Conservation (phyloP, 768 basidiomycete species). For the Lanmaoa rubissima region DNA sequence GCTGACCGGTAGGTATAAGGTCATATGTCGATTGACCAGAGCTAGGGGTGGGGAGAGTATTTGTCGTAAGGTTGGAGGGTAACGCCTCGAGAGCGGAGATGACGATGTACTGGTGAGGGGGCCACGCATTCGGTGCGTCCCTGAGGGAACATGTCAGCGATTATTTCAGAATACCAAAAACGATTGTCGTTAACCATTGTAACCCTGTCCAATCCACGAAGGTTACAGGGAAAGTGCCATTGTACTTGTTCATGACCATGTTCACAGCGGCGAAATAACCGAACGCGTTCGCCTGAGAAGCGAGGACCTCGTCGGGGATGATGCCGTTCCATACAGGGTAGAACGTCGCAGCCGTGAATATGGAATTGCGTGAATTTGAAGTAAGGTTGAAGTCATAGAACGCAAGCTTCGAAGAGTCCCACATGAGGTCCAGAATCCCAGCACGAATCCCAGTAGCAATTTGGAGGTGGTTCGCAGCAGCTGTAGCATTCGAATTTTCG, state of each 20-base stretch:
- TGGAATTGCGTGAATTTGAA: constrained; percentile 55
- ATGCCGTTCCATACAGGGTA: constrained; percentile 90
- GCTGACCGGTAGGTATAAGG: constrained; percentile 75
- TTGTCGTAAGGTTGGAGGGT: constrained; percentile 66
- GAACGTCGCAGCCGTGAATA: constrained; percentile 76
- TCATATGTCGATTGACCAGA: constrained; percentile 57
- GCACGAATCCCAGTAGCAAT: constrained; percentile 57
- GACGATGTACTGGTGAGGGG: constrained; percentile 79
- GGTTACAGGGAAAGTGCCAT: constrained; percentile 81
- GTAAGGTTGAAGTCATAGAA: constrained; percentile 91
- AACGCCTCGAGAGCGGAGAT: constrained; percentile 75
- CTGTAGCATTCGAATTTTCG: constrained; percentile 40
- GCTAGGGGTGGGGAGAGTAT: constrained; percentile 50
- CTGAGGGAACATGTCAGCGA: constrained; percentile 31
- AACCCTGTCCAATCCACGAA: constrained; percentile 69
- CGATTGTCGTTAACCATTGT: constrained; percentile 62
- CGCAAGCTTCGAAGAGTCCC: constrained; percentile 78
- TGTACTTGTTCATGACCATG: constrained; percentile 79
- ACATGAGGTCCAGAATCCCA: constrained; percentile 82
- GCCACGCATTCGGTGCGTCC: constrained; percentile 91
- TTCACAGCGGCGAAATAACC: constrained; percentile 73
- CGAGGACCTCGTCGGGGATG: constrained; percentile 66
- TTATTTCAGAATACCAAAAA: background rate
- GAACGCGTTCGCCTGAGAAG: constrained; percentile 58
- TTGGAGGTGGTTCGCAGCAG: constrained; percentile 48